phyloP scores from a whole-genome alignment of 2,329 filamentous ascomycete species.

The Paracoccidioides brasiliensis region DNA sequence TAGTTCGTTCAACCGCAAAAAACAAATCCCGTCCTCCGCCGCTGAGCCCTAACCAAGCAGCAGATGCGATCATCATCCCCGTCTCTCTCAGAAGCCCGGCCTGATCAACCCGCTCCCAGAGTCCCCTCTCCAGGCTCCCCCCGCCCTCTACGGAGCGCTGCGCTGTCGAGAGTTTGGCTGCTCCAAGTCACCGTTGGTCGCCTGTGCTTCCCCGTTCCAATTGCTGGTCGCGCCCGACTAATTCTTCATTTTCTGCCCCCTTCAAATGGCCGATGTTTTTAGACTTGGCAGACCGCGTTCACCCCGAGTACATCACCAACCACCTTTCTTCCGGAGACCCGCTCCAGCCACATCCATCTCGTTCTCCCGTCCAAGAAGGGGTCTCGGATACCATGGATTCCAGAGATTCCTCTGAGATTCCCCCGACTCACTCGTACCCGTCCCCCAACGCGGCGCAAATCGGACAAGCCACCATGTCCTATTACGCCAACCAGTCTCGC shows the following conservation, averaged over 20 bases:
- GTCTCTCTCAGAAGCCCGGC: not conserved
- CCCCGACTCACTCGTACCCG: slow-evolving; percentile 32
- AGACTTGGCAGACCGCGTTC: slow-evolving; percentile 8
- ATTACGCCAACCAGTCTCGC: slow-evolving; percentile 27
- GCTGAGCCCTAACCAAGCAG: slow-evolving; percentile 1
- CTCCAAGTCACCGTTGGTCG: slow-evolving; percentile 5
- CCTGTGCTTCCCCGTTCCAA: not conserved
- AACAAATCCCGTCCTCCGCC: slow-evolving; percentile 14
- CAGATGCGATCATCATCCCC: slow-evolving; percentile 10
- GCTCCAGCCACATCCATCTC: slow-evolving; percentile 18
- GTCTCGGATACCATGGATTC: slow-evolving; percentile 24
- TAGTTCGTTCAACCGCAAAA: slow-evolving; percentile 10
- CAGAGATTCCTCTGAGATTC: slow-evolving; percentile 31
- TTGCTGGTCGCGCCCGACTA: not conserved
- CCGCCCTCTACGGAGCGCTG: no score
- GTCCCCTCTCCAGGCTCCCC: no score
- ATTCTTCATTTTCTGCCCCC: not conserved
- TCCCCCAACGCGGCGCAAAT: slow-evolving; percentile 34
- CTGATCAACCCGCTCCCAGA: not conserved
- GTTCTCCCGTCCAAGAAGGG: slow-evolving; percentile 7
- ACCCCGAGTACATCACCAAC: slow-evolving; percentile 3
- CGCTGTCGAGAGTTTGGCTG: slow-evolving; percentile 1
- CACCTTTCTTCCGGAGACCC: slow-evolving; percentile 20
- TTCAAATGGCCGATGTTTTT: not conserved
- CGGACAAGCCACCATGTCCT: slow-evolving; percentile 30